Evolutionary conservation across 176 grass and related monocot genomes (phyloP).

Genomic region (Areca catechu): DNA sequence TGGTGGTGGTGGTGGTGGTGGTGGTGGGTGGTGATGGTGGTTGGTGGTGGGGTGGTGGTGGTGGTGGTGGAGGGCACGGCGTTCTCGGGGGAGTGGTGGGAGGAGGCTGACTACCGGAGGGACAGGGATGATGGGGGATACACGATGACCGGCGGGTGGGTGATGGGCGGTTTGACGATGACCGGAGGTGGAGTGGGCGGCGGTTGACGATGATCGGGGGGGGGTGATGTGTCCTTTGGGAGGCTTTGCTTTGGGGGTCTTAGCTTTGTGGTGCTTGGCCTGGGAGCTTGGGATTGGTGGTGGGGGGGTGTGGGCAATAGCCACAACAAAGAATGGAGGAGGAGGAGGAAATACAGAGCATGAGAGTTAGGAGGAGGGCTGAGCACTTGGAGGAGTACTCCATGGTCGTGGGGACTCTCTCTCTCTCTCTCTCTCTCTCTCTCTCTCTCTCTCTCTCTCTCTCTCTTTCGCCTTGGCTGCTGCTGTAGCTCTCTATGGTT

Average conservation of each 20-base stretch:
- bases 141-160: neutral
- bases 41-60: constrained; percentile 6
- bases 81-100: neutral
- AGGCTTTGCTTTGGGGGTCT: constrained; percentile 8
- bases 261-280: constrained; percentile 18
- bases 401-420: constrained; percentile 30
- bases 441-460: neutral
- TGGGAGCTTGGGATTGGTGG: constrained; percentile 28
- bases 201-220: neutral
- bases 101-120: neutral
- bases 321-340: constrained; percentile 43
- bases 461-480: neutral
- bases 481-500: too few relatives aligned
- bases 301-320: constrained; percentile 30
- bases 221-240: constrained; percentile 24
- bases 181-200: constrained; percentile 20
- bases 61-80: constrained; percentile 39
- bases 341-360: constrained; percentile 52
- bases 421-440: neutral
- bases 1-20: constrained; percentile 10
- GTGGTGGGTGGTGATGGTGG: too few relatives aligned
- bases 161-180: constrained; percentile 1
- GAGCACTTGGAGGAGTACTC: constrained; percentile 33
- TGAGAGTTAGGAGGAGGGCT: constrained; percentile 41
- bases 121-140: neutral